A percentile compares a stretch with the other conserved stretches of the same genome.
phyloP scores from a whole-genome alignment of 2,329 filamentous ascomycete species.

The Penicillium rolfsii region DNA sequence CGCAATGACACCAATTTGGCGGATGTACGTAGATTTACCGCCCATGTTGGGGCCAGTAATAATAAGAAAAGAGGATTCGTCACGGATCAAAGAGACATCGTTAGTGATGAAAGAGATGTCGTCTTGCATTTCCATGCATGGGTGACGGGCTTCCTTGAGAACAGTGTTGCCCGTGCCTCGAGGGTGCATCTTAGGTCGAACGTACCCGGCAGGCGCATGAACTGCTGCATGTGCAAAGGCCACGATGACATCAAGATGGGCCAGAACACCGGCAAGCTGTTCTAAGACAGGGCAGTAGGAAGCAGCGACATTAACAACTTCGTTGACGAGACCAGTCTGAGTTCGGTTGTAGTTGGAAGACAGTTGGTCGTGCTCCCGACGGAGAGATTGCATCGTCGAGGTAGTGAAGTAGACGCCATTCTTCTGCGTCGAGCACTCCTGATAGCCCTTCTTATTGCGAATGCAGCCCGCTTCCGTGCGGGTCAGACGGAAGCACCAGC shows the following conservation, averaged over 20 bases:
- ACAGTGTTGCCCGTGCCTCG: constrained; percentile 86
- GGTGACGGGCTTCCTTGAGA: constrained; percentile 90
- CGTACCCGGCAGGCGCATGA: constrained; percentile 88
- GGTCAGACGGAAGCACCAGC: constrained; percentile 94
- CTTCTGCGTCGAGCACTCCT: constrained; percentile 97
- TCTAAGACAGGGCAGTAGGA: constrained; percentile 95
- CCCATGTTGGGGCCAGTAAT: constrained; percentile 99
- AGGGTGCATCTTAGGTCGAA: constrained; percentile 85
- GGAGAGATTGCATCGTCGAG: constrained; percentile 72
- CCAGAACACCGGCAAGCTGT: constrained; percentile 81
- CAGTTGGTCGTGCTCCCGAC: constrained; percentile 90
- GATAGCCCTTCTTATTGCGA: constrained; percentile 84
- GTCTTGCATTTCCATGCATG: constrained; percentile 98
- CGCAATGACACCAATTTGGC: constrained; percentile 94
- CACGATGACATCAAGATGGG: constrained; percentile 93
- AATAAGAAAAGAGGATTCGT: constrained; percentile 85
- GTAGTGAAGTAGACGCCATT: constrained; percentile 99
- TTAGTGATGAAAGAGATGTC: constrained; percentile 99
- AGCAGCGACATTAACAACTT: constrained; percentile 89
- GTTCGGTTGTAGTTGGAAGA: constrained; percentile 94
- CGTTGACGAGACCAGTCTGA: constrained; percentile 84
- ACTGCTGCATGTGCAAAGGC: constrained; percentile 91
- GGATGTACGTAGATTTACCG: constrained; percentile 97
- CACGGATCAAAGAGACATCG: constrained; percentile 79
- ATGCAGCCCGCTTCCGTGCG: constrained; percentile 90